These are phyloP conservation scores for Microcos paniculata DNA, from an alignment of 345 rosid genomes.

Conservation along the genomic window DNA sequence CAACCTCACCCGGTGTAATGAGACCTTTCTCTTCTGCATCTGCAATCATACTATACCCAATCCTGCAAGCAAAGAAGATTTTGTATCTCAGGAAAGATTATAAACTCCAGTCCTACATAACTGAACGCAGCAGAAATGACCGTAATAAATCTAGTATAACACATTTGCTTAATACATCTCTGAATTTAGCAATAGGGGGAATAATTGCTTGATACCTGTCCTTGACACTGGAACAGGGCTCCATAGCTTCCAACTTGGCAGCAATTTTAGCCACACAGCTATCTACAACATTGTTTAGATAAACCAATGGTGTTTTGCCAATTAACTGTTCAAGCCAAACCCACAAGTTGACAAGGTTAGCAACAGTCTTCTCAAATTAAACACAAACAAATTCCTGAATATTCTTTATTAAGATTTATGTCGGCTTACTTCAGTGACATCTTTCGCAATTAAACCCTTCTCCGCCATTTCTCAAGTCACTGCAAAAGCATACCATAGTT, in stretches of 20 bases:
- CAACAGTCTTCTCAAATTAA: conserved; percentile 6
- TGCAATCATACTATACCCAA: conserved; percentile 71
- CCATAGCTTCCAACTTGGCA: conserved; percentile 85
- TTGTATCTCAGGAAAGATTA: not conserved
- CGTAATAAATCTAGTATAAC: not conserved
- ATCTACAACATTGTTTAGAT: conserved; percentile 66
- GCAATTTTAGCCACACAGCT: conserved; percentile 77
- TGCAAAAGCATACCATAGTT: conserved; percentile 17
- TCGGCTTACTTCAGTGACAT: conserved; percentile 56
- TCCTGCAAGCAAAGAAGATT: conserved; percentile 33
- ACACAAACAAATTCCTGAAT: not conserved
- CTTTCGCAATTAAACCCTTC: conserved; percentile 50
- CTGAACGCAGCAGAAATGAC: not conserved
- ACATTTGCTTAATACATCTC: not conserved
- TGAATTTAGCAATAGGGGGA: not conserved
- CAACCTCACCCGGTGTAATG: conserved; percentile 63
- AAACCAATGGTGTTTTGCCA: conserved; percentile 83
- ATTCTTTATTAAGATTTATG: not conserved
- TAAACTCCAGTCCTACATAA: not conserved
- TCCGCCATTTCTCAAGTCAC: conserved; percentile 31
- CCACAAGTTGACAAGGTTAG: not conserved
- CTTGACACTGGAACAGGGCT: conserved; percentile 91
- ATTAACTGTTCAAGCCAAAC: conserved; percentile 43
- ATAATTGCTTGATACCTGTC: conserved; percentile 48
- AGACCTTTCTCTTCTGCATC: conserved; percentile 82